A percentile compares a stretch with the other conserved stretches of the same genome.
Evolutionary conservation across 345 rosid genomes (phyloP).

Genomic region (Pelargonium nanum): DNA sequence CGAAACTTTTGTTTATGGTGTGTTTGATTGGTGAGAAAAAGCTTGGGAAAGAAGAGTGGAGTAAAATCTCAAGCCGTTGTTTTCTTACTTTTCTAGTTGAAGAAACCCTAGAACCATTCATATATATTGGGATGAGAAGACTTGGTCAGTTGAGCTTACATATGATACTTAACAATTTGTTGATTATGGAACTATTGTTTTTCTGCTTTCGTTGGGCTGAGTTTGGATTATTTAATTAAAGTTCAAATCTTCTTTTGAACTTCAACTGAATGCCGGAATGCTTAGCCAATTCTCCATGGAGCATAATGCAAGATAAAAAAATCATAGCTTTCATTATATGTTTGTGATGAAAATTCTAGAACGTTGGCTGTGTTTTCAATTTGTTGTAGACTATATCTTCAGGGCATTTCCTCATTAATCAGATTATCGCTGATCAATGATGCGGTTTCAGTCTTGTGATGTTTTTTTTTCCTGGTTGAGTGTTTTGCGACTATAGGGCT

Average conservation of each 20-base stretch:
- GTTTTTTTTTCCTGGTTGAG: not conserved
- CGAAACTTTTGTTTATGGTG: not conserved
- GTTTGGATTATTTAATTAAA: not conserved
- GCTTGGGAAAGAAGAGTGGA: not conserved
- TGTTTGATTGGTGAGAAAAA: conserved; percentile 5
- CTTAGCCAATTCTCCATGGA: too few species aligned
- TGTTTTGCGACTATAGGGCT: not conserved
- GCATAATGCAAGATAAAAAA: too few species aligned
- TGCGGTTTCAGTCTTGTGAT: not conserved
- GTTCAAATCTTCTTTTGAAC: not conserved
- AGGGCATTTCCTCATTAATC: not conserved
- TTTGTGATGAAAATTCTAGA: too few species aligned
- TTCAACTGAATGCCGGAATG: not conserved
- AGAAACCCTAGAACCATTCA: not conserved
- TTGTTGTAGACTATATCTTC: not conserved
- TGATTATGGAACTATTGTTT: not conserved
- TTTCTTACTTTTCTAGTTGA: too few species aligned
- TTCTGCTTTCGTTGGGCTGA: not conserved
- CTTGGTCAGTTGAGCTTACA: not conserved
- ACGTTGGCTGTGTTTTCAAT: not conserved
- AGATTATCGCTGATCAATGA: not conserved
- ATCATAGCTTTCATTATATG: too few species aligned
- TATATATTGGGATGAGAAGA: not conserved
- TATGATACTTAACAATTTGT: too few species aligned
- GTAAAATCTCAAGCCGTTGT: not conserved